A percentile compares a stretch with the other conserved stretches of the same genome.
phyloP scores from a whole-genome alignment of 1,284 basidiomycete genomes.

The Nidula niveotomentosa region DNA sequence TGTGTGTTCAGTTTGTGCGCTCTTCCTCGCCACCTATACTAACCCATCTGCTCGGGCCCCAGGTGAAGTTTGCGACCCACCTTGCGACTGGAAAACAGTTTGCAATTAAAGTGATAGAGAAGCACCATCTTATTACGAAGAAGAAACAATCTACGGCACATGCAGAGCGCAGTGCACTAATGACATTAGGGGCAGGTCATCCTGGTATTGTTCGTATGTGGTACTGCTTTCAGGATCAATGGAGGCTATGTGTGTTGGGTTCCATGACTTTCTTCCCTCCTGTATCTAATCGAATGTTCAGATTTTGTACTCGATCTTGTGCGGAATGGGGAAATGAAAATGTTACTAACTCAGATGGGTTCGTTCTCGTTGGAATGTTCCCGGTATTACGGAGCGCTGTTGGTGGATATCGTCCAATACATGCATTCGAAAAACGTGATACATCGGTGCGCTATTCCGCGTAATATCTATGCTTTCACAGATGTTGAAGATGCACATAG shows the following conservation, averaged over 20 bases:
- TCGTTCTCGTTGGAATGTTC: slow-evolving; percentile 79
- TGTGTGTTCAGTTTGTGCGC: slow-evolving; percentile 36
- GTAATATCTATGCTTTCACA: not conserved
- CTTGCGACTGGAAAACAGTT: slow-evolving; percentile 24
- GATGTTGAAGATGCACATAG: slow-evolving; percentile 25
- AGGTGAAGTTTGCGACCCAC: slow-evolving; percentile 27
- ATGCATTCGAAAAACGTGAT: slow-evolving; percentile 90
- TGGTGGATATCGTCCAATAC: slow-evolving; percentile 85
- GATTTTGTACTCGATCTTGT: slow-evolving; percentile 93
- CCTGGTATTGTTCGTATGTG: slow-evolving; percentile 82
- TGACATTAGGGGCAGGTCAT: slow-evolving; percentile 67
- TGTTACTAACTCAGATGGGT: slow-evolving; percentile 75
- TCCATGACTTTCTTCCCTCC: not conserved
- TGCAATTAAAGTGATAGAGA: slow-evolving; percentile 28
- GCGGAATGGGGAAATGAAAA: slow-evolving; percentile 87
- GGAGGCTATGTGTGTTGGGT: slow-evolving; percentile 74
- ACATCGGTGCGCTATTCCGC: slow-evolving; percentile 59
- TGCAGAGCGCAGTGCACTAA: slow-evolving; percentile 36
- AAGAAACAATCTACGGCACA: slow-evolving; percentile 33
- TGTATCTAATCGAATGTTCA: slow-evolving; percentile 27
- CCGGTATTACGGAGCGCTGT: slow-evolving; percentile 84
- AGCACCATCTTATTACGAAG: slow-evolving; percentile 27
- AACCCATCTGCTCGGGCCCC: not conserved
- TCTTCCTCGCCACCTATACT: not conserved
- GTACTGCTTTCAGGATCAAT: slow-evolving; percentile 84